phyloP scores from a whole-genome alignment of 208 protist species.

The Trypanosoma congolense region DNA sequence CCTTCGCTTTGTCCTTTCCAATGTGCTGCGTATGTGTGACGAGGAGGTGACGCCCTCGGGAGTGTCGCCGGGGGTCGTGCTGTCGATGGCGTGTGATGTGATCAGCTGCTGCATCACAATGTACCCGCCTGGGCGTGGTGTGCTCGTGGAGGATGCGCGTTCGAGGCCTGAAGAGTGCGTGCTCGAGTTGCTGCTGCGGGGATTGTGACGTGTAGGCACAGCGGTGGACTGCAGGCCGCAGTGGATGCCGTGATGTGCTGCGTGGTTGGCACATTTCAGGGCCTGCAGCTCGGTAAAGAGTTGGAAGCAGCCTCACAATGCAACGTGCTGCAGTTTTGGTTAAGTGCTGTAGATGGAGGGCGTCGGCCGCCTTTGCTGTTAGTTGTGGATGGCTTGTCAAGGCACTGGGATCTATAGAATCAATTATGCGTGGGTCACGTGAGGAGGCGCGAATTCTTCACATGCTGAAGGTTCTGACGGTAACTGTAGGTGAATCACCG shows the following conservation, averaged over 20 bases:
- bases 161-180: conserved; percentile 20
- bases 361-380: conserved; percentile 31
- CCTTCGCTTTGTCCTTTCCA: conserved; percentile 22
- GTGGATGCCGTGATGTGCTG: conserved; percentile 29
- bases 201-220: conserved; percentile 25
- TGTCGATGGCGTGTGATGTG: conserved; percentile 41
- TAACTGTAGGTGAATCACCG: conserved; percentile 28
- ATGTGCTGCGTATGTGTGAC: conserved; percentile 10
- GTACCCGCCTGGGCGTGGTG: conserved; percentile 19
- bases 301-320: conserved; percentile 20
- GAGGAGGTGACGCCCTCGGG: neutral
- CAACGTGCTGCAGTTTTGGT: conserved; percentile 53
- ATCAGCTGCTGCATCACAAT: conserved; percentile 27
- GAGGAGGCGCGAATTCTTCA: conserved; percentile 39
- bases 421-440: conserved; percentile 12
- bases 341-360: conserved; percentile 25
- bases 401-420: conserved; percentile 7
- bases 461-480: conserved; percentile 30
- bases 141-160: conserved; percentile 13
- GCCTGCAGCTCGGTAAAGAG: conserved; percentile 15
- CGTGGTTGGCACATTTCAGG: conserved; percentile 18
- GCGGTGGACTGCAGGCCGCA: conserved; percentile 38
- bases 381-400: conserved; percentile 24
- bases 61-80: conserved; percentile 21
- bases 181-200: conserved; percentile 36